Evolutionary conservation across 2,329 filamentous ascomycete species (phyloP).

Genomic region (Pseudopyricularia cyperi): DNA sequence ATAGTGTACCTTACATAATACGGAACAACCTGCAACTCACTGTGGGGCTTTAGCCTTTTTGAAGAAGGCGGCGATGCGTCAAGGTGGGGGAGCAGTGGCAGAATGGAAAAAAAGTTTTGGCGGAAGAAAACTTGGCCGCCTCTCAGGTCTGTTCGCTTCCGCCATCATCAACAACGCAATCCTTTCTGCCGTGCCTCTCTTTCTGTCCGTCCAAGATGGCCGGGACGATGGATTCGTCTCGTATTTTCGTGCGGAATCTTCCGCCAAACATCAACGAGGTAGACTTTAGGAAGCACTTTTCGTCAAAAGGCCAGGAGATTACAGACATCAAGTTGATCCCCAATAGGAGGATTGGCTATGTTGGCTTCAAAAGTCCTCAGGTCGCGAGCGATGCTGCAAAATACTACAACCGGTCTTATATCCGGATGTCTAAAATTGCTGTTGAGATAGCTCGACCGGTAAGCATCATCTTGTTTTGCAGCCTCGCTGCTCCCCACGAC

Average conservation of each 20-base stretch:
- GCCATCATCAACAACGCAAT: not conserved
- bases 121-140: not conserved
- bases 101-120: not conserved
- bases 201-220: not conserved
- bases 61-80: not conserved
- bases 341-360: slow-evolving; percentile 83
- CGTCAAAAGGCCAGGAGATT: slow-evolving; percentile 55
- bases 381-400: slow-evolving; percentile 74
- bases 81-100: not conserved
- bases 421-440: slow-evolving; percentile 86
- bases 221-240: slow-evolving; percentile 45
- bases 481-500: not conserved
- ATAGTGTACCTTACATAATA: not conserved
- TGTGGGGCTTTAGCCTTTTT: not conserved
- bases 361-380: slow-evolving; percentile 77
- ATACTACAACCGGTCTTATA: slow-evolving; percentile 91
- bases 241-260: slow-evolving; percentile 63
- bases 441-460: slow-evolving; percentile 83
- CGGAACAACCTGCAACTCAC: not conserved
- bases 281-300: slow-evolving; percentile 83
- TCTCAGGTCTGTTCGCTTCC: not conserved
- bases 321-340: slow-evolving; percentile 90
- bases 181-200: not conserved
- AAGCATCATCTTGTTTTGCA: slow-evolving; percentile 12
- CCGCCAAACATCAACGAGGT: slow-evolving; percentile 76